Evolutionary conservation across 768 basidiomycete genomes (phyloP), one percentile per base, ranked within the genome.

Genomic region (Russula brevipes): DNA sequence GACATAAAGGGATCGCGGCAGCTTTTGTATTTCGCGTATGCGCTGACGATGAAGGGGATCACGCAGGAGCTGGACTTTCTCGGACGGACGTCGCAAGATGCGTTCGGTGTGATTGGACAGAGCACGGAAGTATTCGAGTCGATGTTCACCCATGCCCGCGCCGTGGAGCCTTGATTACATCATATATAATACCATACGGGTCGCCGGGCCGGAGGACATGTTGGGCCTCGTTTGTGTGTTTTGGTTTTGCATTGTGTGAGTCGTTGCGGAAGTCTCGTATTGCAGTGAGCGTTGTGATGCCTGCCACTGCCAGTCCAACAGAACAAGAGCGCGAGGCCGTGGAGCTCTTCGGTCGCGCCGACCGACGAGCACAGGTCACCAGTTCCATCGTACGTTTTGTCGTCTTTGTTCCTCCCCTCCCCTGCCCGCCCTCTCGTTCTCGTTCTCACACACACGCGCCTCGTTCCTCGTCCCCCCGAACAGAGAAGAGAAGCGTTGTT

Each of bases 1-100:
- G 85, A 91, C 39, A 86, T 88, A 14, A 85, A 88, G 69, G 89
- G 85, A 2, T 94, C 93, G 1, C 79, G 87, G 19, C 90, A 97
- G 68, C 78, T 99, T 4, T 79, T 98, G 19, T 98, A 92, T 76
- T 95, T 96, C 69, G 94, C 94, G 1, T 98, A 98, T 69, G 91
- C 91, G 0, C 78, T 94, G 63, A 89, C 91, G 58, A 95, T 97
- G 93, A 89, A 92, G 72, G 93, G 94, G 7, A 90, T 97, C 44
- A 97, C 94, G 9, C 81, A 84, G 56, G 93, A 98, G 70, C 81
- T 99, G 14, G 93, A 97, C 58, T 81, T 77, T 57, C 78, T 98
- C 1, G 96, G 97, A 0, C 74, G 74, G 44, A 89, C 85, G 31
- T 77, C 96, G 63, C 96, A 98, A 72, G 84, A 86, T 56, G 87